These are phyloP conservation scores for Radiomyces spectabilis DNA, from an alignment of 192 early-diverging fungal species.

Conservation along the genomic window DNA sequence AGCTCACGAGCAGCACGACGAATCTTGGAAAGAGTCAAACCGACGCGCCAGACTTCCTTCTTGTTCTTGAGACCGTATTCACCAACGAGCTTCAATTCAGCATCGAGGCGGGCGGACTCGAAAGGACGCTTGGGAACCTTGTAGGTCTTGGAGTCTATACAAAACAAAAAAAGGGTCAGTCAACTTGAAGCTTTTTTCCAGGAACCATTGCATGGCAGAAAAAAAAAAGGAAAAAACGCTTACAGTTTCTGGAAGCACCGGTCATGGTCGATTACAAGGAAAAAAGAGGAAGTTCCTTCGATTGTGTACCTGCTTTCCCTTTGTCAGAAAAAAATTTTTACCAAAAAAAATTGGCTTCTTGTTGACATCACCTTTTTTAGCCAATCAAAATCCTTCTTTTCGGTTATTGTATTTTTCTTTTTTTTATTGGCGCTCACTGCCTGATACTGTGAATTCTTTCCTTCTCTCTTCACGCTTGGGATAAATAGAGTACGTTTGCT, in stretches of 20 bases:
- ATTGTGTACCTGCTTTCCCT: background rate
- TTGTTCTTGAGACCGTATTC: slow-evolving; percentile 98
- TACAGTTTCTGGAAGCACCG: slow-evolving; percentile 14
- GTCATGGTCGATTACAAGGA: slow-evolving; percentile 9
- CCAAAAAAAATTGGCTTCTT: too few relatives aligned
- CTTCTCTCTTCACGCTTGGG: too few relatives aligned
- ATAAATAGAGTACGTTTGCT: too few relatives aligned
- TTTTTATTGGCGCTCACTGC: too few relatives aligned
- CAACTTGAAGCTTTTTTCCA: background rate
- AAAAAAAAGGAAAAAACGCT: slow-evolving; percentile 2
- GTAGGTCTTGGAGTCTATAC: slow-evolving; percentile 67
- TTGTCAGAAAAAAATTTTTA: slow-evolving; percentile 1
- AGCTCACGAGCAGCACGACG: slow-evolving; percentile 99
- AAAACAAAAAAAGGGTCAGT: background rate
- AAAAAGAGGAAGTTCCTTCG: slow-evolving; percentile 5
- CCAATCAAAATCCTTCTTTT: too few relatives aligned
- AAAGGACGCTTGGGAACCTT: slow-evolving; percentile 97
- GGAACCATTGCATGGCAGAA: too few relatives aligned
- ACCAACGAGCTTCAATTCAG: slow-evolving; percentile 90
- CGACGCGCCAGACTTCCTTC: slow-evolving; percentile 98
- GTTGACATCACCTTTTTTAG: too few relatives aligned
- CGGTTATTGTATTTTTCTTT: too few relatives aligned
- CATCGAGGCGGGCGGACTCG: slow-evolving; percentile 95
- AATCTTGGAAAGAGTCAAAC: slow-evolving; percentile 94
- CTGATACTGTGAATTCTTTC: too few relatives aligned